Conservation (phyloP, 1,139 yeast species). For the Yarrowia galli region DNA sequence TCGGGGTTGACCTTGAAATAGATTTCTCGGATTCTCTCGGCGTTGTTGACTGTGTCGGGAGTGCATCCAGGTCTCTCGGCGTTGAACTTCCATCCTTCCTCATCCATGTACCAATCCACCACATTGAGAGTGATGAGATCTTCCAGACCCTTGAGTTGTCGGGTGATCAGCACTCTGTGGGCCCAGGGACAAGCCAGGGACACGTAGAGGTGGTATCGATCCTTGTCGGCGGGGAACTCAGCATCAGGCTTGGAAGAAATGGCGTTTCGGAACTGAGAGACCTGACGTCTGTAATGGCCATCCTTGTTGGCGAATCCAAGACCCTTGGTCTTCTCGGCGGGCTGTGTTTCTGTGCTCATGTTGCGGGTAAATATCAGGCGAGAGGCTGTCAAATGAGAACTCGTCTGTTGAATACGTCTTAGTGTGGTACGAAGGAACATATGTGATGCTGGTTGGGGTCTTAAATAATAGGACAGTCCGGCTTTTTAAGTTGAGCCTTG, state of each 20-base stretch:
- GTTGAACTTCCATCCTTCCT: constrained; percentile 85
- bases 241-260: constrained; percentile 68
- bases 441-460: neutral
- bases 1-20: constrained; percentile 79
- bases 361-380: neutral
- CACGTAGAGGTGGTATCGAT: constrained; percentile 87
- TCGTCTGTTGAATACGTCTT: constrained; percentile 17
- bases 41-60: constrained; percentile 70
- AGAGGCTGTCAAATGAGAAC: neutral
- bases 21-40: constrained; percentile 67
- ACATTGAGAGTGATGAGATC: constrained; percentile 64
- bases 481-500: constrained; percentile 13
- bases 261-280: constrained; percentile 60
- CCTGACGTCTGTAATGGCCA: constrained; percentile 49
- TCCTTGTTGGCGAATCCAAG: constrained; percentile 44
- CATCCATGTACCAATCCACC: constrained; percentile 88
- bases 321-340: constrained; percentile 25
- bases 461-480: neutral
- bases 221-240: constrained; percentile 72
- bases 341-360: constrained; percentile 27
- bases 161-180: constrained; percentile 78
- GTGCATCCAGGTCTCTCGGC: constrained; percentile 41
- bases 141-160: constrained; percentile 79
- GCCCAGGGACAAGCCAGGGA: constrained; percentile 97
- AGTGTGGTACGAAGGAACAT: constrained; percentile 26